A percentile compares a stretch with the other conserved stretches of the same genome.
Evolutionary conservation across 2,329 filamentous ascomycete genomes (phyloP).

Genomic region (Phaeosphaeria sp.): DNA sequence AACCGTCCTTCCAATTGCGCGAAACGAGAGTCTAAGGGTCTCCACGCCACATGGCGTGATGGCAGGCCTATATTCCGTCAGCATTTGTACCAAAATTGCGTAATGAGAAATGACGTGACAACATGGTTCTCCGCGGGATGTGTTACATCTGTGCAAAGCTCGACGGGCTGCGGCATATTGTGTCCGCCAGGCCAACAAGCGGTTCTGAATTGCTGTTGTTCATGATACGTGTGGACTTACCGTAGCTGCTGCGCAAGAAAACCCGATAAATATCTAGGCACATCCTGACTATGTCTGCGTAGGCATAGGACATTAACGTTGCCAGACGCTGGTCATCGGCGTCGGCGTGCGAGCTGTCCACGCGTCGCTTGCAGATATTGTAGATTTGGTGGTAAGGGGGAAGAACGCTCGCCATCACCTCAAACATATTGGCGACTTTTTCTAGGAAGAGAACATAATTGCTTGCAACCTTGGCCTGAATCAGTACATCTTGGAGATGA

Average conservation of each 20-base stretch:
- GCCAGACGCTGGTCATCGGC: slow-evolving; percentile 16
- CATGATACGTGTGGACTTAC: slow-evolving; percentile 28
- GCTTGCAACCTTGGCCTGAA: slow-evolving; percentile 23
- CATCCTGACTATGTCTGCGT: slow-evolving; percentile 34
- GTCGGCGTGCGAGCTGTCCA: slow-evolving; percentile 3
- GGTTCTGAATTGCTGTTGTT: not conserved
- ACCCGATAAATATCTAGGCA: slow-evolving; percentile 34
- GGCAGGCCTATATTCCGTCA: slow-evolving; percentile 29
- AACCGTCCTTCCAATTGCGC: slow-evolving; percentile 30
- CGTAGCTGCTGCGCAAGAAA: slow-evolving; percentile 29
- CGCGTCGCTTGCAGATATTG: slow-evolving; percentile 16
- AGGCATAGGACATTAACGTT: slow-evolving; percentile 32
- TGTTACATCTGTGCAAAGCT: not conserved
- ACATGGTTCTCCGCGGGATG: not conserved
- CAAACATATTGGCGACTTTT: slow-evolving; percentile 34
- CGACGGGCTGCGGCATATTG: not conserved
- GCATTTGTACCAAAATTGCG: slow-evolving; percentile 9
- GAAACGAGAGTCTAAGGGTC: slow-evolving; percentile 41
- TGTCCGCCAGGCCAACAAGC: not conserved
- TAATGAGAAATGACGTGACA: slow-evolving; percentile 1
- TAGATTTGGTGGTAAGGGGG: slow-evolving; percentile 33
- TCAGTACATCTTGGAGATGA: not conserved
- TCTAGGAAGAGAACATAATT: slow-evolving; percentile 28
- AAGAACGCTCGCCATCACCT: slow-evolving; percentile 24
- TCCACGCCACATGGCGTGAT: slow-evolving; percentile 28